phyloP scores from a whole-genome alignment of 169 alveolate genomes.

The Hepatocystis sp. region DNA sequence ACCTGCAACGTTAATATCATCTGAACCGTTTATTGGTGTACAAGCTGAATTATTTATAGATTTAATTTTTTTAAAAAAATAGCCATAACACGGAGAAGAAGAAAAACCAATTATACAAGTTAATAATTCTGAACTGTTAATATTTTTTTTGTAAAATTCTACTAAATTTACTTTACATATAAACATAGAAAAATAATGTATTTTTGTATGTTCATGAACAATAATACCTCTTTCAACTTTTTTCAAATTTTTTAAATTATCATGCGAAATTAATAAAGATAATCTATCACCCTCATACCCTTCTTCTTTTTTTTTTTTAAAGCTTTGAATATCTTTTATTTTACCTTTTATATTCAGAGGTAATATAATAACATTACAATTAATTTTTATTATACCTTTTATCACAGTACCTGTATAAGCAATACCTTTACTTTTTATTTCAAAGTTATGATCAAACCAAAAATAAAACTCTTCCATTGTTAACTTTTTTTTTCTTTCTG shows the following conservation, averaged over 20 bases:
- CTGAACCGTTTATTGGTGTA: too few relatives aligned
- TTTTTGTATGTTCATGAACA: slow-evolving; percentile 12
- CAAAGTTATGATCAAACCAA: slow-evolving; percentile 92
- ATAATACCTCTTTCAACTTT: slow-evolving; percentile 61
- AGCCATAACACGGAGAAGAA: slow-evolving; percentile 52
- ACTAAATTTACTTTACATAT: slow-evolving; percentile 37
- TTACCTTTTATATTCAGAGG: slow-evolving; percentile 42
- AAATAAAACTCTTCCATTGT: slow-evolving; percentile 82
- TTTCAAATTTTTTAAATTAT: slow-evolving; percentile 3
- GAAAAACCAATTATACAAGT: slow-evolving; percentile 69
- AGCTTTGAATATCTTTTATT: slow-evolving; percentile 60
- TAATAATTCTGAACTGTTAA: slow-evolving; percentile 21
- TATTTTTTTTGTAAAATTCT: slow-evolving; percentile 26
- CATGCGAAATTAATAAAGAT: slow-evolving; percentile 40
- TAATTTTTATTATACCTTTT: slow-evolving; percentile 79
- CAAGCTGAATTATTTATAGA: too few relatives aligned
- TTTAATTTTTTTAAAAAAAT: slow-evolving; percentile 24
- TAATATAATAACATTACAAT: background rate
- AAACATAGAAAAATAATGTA: slow-evolving; percentile 27
- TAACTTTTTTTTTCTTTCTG: slow-evolving; percentile 72
- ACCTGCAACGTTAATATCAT: too few relatives aligned
- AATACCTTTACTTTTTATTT: slow-evolving; percentile 91
- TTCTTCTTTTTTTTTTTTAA: slow-evolving; percentile 32
- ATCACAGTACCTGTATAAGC: slow-evolving; percentile 92
- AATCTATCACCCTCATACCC: slow-evolving; percentile 41